These are phyloP conservation scores for Nitzschia sp. DNA, from an alignment of 108 stramenopile genomes.

Conservation along the genomic window DNA sequence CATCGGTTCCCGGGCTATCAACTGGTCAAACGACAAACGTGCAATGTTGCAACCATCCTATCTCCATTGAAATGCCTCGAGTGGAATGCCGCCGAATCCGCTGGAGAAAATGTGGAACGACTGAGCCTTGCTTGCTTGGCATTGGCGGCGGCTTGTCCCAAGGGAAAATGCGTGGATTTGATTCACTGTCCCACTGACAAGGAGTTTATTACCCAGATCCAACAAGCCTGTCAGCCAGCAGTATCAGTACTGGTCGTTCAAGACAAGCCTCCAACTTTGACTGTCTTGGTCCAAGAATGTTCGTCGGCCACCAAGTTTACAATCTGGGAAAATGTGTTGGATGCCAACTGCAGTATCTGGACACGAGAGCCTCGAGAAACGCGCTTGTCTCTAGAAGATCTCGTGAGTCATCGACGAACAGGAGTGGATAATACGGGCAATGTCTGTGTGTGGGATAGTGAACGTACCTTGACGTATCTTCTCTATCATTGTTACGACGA, in stretches of 20 bases:
- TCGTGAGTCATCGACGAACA: constrained; percentile 51
- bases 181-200: neutral
- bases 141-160: constrained; percentile 30
- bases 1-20: constrained; percentile 71
- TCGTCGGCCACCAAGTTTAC: constrained; percentile 17
- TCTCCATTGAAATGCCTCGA: neutral
- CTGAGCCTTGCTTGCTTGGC: constrained; percentile 5
- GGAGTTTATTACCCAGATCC: neutral
- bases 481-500: constrained; percentile 33
- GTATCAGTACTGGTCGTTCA: constrained; percentile 10
- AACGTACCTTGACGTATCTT: constrained; percentile 55
- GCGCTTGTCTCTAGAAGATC: constrained; percentile 28
- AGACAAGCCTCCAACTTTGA: neutral
- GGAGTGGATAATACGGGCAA: constrained; percentile 86
- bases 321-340: constrained; percentile 10
- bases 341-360: constrained; percentile 15
- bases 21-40: constrained; percentile 36
- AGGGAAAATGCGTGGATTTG: constrained; percentile 29
- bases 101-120: neutral
- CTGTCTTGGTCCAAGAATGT: constrained; percentile 26
- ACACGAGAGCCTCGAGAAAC: constrained; percentile 36
- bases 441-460: constrained; percentile 83
- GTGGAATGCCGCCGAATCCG: neutral
- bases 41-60: neutral
- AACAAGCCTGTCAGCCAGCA: constrained; percentile 15